phyloP scores from a whole-genome alignment of 1,284 basidiomycete species.

The Moniliella sp. region DNA sequence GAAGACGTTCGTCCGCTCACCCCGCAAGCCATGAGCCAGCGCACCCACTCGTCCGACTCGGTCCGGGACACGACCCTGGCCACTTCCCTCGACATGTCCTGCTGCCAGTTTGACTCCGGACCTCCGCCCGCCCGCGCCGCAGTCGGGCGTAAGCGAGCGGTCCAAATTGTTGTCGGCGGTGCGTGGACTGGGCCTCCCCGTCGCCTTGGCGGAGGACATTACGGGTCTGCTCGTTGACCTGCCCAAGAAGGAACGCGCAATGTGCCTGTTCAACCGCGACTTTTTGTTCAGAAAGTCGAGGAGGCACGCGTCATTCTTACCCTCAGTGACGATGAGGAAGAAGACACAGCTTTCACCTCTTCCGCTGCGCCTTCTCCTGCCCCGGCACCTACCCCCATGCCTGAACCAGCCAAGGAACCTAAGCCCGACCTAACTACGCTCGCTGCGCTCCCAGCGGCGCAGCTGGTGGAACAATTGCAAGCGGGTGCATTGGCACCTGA shows the following conservation, averaged over 20 bases:
- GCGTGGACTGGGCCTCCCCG: too few species aligned
- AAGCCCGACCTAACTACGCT: constrained; percentile 8
- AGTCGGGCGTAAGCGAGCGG: too few species aligned
- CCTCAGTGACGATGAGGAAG: constrained; percentile 42
- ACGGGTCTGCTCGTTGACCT: constrained; percentile 60
- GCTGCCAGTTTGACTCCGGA: too few species aligned
- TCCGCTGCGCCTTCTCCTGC: neutral
- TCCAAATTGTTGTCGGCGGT: too few species aligned
- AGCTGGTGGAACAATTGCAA: too few species aligned
- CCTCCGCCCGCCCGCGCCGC: too few species aligned
- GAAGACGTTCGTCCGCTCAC: too few species aligned
- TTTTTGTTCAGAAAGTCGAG: constrained; percentile 53
- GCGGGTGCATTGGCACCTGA: too few species aligned
- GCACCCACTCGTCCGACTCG: too few species aligned
- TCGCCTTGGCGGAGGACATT: constrained; percentile 14
- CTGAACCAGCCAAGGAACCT: neutral
- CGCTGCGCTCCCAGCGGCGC: constrained; percentile 42
- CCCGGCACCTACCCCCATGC: constrained; percentile 2
- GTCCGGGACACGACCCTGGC: too few species aligned
- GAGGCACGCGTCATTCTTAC: constrained; percentile 52
- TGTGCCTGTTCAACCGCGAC: constrained; percentile 70
- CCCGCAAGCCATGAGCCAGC: too few species aligned
- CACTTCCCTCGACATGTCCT: too few species aligned
- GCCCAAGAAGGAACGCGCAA: constrained; percentile 62
- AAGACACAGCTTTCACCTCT: constrained; percentile 32